Evolutionary conservation across 495 filamentous ascomycete genomes (phyloP), one percentile per base, ranked within the genome.

Genomic region (Penicillium lividum): DNA sequence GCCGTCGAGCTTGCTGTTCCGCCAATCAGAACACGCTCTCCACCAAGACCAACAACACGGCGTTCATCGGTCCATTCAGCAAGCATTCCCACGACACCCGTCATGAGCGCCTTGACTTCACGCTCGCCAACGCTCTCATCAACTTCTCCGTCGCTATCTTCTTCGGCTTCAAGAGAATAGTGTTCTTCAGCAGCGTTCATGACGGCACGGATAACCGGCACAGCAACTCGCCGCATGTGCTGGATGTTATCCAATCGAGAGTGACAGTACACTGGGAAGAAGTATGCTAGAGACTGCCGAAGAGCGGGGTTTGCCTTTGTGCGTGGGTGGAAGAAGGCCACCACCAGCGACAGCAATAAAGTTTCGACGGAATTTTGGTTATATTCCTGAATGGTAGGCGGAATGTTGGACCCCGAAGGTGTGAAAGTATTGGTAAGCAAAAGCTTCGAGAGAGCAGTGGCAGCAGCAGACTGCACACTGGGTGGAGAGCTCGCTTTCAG

Each of bases 21-120:
- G 9, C 85, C 83, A 4, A 68, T 62, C 13, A 80, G 64, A 10
- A 80, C 66, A 34, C 78, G 76, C 43, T 86, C 79, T 38, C 83
- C 77, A 2, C 82, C 86, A 10, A 90, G 81, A 1, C 86, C 83
- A 51, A 94, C 87, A 53, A 92, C 89, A 65, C 93, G 89, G 18
- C 95, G 81, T 54, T 93, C 91, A 72, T 98, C 94, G 4, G 94
- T 98, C 94, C 94, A 98, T 68, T 98, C 94, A 1, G 91, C 82
- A 2, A 98, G 71, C 73, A 94, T 92, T 3, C 86, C 88, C 29
- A 86, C 83, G 33, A 97, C 88, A 30, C 86, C 82, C 8, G 74
- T 77, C 62, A 94, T 82, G 28, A 86, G 82, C 1, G 94, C 87
- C 82, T 94, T 96, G 48, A 89, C 82, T 56, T 94, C 93, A 22